Evolutionary conservation across 2,329 filamentous ascomycete species (phyloP), one percentile per base, ranked within the genome.

Genomic region (Ophiostoma piceae): DNA sequence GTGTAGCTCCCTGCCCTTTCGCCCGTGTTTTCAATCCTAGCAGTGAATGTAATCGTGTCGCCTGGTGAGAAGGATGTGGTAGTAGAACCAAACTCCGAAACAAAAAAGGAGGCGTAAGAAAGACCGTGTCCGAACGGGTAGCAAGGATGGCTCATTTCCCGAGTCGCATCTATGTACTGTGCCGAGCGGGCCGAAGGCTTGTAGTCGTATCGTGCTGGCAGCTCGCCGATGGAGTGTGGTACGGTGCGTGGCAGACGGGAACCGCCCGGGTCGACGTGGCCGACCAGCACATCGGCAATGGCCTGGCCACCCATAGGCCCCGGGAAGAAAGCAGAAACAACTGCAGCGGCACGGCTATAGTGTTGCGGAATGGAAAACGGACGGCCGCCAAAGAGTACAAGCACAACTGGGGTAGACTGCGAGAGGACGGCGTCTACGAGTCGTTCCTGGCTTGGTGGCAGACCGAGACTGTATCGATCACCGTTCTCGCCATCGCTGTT

Each of bases 191-290:
- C 41, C 12, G 32, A 57, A 5, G 68, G 68, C 22, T 66, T 69
- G 68, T 69, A 66, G 62, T 69, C 62, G 62, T 69, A 69, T 19
- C 62, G 43, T 1, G 54, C 62, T 6, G 68, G 68, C 29, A 69
- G 41, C n/a, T 66, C 60, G 32, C 68, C 68, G 16, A 69, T 14
- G 43, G 29, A 35, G n/a, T 47, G 60, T 7, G 68, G 62, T 29
- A 69, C 68, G 12, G 62, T 54, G 2, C 68, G 67, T 11, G 60
- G 68, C 2, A 69, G 32, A 8, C 62, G 62, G 6, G 68, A 26
- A 7, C 68, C 51, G 8, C 51, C 51, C 8, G 51, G 51, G 51
- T 57, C 51, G n/a, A 11, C 51, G 8, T 57, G 7, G 6, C 51
- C 51, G n/a, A 26, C 51, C 3, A 57, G n/a, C 7, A 57, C n/a